Conservation (phyloP, 139 green algal genomes). For the Tetradesmus lagerheimii region DNA sequence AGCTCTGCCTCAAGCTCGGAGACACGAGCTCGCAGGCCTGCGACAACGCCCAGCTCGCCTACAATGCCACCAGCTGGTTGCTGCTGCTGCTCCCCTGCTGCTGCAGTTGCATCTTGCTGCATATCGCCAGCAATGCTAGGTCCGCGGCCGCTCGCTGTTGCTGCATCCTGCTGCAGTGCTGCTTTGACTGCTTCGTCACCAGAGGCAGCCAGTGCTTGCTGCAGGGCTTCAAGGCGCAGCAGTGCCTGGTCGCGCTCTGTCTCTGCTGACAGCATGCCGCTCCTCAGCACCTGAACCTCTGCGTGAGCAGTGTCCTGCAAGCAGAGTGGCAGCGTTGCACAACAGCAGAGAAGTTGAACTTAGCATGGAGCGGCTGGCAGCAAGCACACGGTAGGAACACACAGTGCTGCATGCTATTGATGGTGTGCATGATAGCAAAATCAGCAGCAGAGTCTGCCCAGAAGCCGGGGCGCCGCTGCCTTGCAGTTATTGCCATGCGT, state of each 20-base stretch:
- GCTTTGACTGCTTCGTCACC: constrained; percentile 21
- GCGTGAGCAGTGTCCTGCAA: not conserved
- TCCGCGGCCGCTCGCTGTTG: not conserved
- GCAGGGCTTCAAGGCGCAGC: constrained; percentile 56
- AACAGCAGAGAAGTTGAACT: not conserved
- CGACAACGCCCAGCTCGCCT: constrained; percentile 49
- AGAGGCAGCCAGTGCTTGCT: not conserved
- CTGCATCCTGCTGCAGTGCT: constrained; percentile 1
- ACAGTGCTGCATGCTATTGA: not conserved
- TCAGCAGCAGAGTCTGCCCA: not conserved
- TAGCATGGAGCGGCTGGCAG: too few species aligned
- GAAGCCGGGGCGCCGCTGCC: too few species aligned
- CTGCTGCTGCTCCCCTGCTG: not conserved
- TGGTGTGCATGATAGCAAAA: too few species aligned
- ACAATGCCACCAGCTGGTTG: not conserved
- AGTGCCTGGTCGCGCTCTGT: constrained; percentile 32
- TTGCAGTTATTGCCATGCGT: too few species aligned
- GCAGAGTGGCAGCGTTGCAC: not conserved
- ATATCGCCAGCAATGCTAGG: not conserved
- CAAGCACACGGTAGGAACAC: too few species aligned
- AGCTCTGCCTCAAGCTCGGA: constrained; percentile 76
- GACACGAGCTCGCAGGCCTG: constrained; percentile 67
- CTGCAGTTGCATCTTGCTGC: not conserved
- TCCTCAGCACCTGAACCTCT: constrained; percentile 17
- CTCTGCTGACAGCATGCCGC: constrained; percentile 27